phyloP scores from a whole-genome alignment of 495 filamentous ascomycete genomes.

The Aspergillus sparsus region DNA sequence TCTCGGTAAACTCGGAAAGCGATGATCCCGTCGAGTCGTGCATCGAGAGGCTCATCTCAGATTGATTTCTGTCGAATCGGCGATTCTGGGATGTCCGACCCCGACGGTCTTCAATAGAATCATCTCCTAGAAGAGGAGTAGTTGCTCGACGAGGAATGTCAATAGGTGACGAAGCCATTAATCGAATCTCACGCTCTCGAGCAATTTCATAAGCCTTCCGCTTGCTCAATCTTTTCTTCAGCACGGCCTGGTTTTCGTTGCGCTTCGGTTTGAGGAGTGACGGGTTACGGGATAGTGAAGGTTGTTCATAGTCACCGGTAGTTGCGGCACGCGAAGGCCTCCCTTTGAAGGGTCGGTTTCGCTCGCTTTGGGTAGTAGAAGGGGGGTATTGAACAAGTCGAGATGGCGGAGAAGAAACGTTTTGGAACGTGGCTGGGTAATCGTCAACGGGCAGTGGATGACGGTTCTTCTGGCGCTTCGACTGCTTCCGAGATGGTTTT shows the following conservation, averaged over 20 bases:
- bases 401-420: slow-evolving; percentile 37
- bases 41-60: slow-evolving; percentile 71
- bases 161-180: slow-evolving; percentile 70
- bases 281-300: slow-evolving; percentile 47
- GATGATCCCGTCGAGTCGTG: slow-evolving; percentile 73
- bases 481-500: slow-evolving; percentile 45
- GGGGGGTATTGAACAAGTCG: slow-evolving; percentile 29
- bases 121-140: slow-evolving; percentile 44
- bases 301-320: slow-evolving; percentile 47
- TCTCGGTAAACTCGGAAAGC: slow-evolving; percentile 68
- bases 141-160: slow-evolving; percentile 62
- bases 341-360: slow-evolving; percentile 22
- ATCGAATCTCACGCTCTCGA: slow-evolving; percentile 81
- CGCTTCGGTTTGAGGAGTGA: slow-evolving; percentile 67
- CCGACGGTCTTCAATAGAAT: slow-evolving; percentile 64
- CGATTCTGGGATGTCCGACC: slow-evolving; percentile 57
- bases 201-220: slow-evolving; percentile 69
- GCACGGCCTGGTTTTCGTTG: slow-evolving; percentile 53
- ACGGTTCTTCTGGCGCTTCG: slow-evolving; percentile 43
- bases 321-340: slow-evolving; percentile 25
- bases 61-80: slow-evolving; percentile 61
- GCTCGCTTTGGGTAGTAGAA: slow-evolving; percentile 27
- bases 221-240: slow-evolving; percentile 75
- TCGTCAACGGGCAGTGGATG: slow-evolving; percentile 34
- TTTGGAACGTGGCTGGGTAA: slow-evolving; percentile 29